A percentile compares a stretch with the other conserved stretches of the same genome.
Evolutionary conservation across 2,329 filamentous ascomycete species (phyloP).

Genomic region (Monilinia polystroma): DNA sequence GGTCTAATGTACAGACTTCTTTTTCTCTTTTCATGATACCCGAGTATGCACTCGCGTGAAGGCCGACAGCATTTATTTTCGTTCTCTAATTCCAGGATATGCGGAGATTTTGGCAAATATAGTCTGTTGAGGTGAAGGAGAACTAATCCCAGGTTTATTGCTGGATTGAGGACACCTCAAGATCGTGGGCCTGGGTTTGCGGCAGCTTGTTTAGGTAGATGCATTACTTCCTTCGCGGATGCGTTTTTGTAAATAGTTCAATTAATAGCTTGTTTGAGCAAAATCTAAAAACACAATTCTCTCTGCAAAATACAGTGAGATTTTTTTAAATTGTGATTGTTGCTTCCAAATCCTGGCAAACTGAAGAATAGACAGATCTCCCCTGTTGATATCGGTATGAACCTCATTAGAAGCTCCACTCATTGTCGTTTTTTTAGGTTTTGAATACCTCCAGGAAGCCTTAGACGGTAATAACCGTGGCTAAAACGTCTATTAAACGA

Average conservation of each 20-base stretch:
- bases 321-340: no score
- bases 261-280: no score
- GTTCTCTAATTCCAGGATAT: not conserved
- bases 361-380: no score
- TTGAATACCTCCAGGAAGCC: not conserved
- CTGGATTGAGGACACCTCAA: not conserved
- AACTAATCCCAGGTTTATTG: not conserved
- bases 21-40: not conserved
- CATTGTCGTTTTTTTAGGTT: not conserved
- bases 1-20: not conserved
- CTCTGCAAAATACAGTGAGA: accelerated
- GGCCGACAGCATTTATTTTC: not conserved
- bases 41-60: no score
- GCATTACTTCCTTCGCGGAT: not conserved
- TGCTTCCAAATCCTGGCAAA: not conserved
- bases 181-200: not conserved
- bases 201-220: not conserved
- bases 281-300: not conserved
- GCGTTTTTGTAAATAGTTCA: not conserved
- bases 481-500: no score
- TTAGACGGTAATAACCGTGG: not conserved
- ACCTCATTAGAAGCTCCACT: not conserved
- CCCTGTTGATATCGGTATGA: no score
- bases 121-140: not conserved
- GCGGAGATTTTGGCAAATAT: not conserved